These are phyloP conservation scores for Coemansia sp. DNA, from an alignment of 192 early-diverging fungal genomes.

Conservation along the genomic window DNA sequence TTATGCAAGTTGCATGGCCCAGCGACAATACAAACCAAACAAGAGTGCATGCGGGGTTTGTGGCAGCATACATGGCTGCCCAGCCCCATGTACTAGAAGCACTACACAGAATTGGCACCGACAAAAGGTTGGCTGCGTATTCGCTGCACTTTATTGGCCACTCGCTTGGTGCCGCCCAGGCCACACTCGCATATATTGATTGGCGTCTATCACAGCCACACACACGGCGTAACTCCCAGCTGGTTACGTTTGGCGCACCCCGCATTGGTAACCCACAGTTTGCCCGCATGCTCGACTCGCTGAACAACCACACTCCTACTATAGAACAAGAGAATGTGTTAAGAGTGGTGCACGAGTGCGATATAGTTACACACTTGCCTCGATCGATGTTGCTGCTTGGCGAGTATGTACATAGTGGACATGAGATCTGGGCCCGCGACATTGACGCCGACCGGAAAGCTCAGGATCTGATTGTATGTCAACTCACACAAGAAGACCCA, in stretches of 20 bases:
- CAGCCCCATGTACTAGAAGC: background rate
- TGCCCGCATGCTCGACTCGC: constrained; percentile 1
- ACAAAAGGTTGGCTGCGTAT: constrained; percentile 1
- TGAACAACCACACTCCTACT: too few species aligned
- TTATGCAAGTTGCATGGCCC: constrained; percentile 24
- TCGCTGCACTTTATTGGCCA: constrained; percentile 36
- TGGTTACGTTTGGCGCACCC: constrained; percentile 39
- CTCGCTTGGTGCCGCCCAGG: constrained; percentile 44
- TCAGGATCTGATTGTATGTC: constrained; percentile 13
- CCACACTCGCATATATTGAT: constrained; percentile 30
- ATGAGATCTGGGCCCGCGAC: constrained; percentile 34
- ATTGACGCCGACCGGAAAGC: background rate
- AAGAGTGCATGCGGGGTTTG: constrained; percentile 36
- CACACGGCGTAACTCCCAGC: background rate
- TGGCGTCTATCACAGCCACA: background rate
- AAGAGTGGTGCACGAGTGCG: constrained; percentile 33
- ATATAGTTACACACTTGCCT: constrained; percentile 36
- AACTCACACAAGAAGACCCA: background rate
- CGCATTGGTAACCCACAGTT: constrained; percentile 37
- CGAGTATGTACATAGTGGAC: constrained; percentile 30
- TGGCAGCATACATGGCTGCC: constrained; percentile 32
- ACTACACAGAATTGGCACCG: background rate
- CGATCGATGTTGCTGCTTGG: constrained; percentile 1
- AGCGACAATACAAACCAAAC: background rate
- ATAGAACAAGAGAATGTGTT: background rate